Percentiles rank a stretch among this genome's conserved stretches.
phyloP scores from a whole-genome alignment of 768 basidiomycete genomes.

The Strobilomyces confusus region DNA sequence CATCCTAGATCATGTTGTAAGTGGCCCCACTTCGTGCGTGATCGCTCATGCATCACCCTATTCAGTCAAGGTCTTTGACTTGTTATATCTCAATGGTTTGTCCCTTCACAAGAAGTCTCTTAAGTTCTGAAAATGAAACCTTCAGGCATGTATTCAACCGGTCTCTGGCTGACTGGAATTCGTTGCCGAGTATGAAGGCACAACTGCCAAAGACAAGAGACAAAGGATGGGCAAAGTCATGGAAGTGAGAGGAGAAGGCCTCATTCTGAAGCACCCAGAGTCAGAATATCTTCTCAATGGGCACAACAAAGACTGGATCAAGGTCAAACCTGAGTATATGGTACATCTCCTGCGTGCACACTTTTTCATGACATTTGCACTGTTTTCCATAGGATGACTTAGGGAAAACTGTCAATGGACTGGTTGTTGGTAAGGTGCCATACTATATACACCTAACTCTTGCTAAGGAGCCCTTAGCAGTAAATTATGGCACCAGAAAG shows the following conservation, averaged over 20 bases:
- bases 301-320: slow-evolving; percentile 90
- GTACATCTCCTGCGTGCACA: slow-evolving; percentile 33
- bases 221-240: slow-evolving; percentile 79
- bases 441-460: background rate
- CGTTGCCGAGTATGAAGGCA: slow-evolving; percentile 65
- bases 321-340: slow-evolving; percentile 90
- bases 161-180: slow-evolving; percentile 82
- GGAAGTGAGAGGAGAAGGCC: slow-evolving; percentile 85
- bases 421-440: slow-evolving; percentile 71
- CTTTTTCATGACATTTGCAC: background rate
- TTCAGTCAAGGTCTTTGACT: slow-evolving; percentile 95
- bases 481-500: slow-evolving; percentile 82
- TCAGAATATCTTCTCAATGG: slow-evolving; percentile 84
- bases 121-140: slow-evolving; percentile 73
- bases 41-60: background rate
- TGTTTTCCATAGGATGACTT: slow-evolving; percentile 63
- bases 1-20: slow-evolving; percentile 89
- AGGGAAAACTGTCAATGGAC: slow-evolving; percentile 88
- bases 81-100: slow-evolving; percentile 84
- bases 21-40: slow-evolving; percentile 24
- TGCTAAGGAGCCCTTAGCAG: slow-evolving; percentile 45
- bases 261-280: slow-evolving; percentile 84
- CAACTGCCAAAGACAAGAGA: slow-evolving; percentile 77
- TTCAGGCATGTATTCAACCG: slow-evolving; percentile 62
- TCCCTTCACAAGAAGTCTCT: slow-evolving; percentile 71